These are phyloP conservation scores for Pulveroboletus sp. DNA, from an alignment of 768 basidiomycete species.

Conservation along the genomic window DNA sequence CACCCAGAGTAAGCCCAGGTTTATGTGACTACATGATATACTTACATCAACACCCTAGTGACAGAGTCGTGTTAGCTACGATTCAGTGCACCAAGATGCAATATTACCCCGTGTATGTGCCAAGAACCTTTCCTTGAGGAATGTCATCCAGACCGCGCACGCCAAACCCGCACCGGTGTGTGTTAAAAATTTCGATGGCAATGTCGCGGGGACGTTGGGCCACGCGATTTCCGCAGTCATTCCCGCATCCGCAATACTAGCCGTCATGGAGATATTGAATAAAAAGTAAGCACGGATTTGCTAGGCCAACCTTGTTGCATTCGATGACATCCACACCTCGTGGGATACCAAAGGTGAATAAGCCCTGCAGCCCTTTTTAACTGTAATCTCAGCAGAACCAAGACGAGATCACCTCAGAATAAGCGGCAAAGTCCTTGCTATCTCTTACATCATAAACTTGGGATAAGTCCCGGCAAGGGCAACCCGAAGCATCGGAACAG, in stretches of 20 bases:
- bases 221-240: slow-evolving; percentile 53
- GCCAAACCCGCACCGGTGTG: slow-evolving; percentile 58
- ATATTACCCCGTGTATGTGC: slow-evolving; percentile 63
- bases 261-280: background rate
- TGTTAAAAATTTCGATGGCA: slow-evolving; percentile 65
- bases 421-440: slow-evolving; percentile 37
- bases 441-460: slow-evolving; percentile 30
- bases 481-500: slow-evolving; percentile 34
- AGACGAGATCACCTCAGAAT: slow-evolving; percentile 32
- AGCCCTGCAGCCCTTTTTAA: slow-evolving; percentile 35
- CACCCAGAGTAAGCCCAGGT: background rate
- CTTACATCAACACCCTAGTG: slow-evolving; percentile 44
- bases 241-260: slow-evolving; percentile 44
- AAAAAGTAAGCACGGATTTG: background rate
- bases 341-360: slow-evolving; percentile 41
- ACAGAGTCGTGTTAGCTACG: slow-evolving; percentile 2
- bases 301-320: slow-evolving; percentile 51
- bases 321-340: slow-evolving; percentile 54
- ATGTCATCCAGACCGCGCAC: slow-evolving; percentile 44
- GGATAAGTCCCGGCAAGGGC: slow-evolving; percentile 47
- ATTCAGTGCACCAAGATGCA: background rate
- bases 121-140: slow-evolving; percentile 54
- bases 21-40: slow-evolving; percentile 1
- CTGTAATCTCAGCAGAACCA: background rate
- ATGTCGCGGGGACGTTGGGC: slow-evolving; percentile 54